Evolutionary conservation across 2,329 filamentous ascomycete species (phyloP).

Genomic region (Cladophialophora exuberans): DNA sequence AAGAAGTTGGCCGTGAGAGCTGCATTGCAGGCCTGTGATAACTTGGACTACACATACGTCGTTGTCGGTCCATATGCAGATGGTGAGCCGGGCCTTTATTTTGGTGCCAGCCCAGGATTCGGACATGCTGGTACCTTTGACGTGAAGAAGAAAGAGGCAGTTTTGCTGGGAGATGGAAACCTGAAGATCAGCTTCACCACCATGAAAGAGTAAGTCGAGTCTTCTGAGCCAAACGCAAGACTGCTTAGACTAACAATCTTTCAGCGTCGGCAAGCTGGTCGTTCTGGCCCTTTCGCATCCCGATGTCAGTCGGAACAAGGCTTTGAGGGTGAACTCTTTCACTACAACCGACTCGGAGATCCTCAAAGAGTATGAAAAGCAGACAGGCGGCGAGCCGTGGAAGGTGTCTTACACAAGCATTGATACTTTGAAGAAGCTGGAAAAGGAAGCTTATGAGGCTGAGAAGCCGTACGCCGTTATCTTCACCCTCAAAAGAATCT

Average conservation of each 20-base stretch:
- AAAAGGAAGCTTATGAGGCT: constrained; percentile 61
- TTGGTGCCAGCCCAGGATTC: constrained; percentile 43
- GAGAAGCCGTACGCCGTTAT: constrained; percentile 55
- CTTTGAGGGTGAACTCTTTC: constrained; percentile 71
- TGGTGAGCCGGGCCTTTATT: constrained; percentile 56
- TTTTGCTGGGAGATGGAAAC: constrained; percentile 64
- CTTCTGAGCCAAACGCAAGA: not conserved
- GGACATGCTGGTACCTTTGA: constrained; percentile 61
- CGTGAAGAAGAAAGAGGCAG: constrained; percentile 58
- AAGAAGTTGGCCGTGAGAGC: constrained; percentile 68
- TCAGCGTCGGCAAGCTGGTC: constrained; percentile 65
- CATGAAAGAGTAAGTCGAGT: constrained; percentile 64
- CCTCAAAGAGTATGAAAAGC: constrained; percentile 67
- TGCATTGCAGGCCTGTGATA: constrained; percentile 52
- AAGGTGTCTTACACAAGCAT: constrained; percentile 57
- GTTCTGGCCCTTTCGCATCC: constrained; percentile 64
- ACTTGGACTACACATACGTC: constrained; percentile 66
- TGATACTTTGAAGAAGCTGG: constrained; percentile 56
- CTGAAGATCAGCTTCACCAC: constrained; percentile 68
- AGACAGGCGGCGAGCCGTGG: constrained; percentile 61
- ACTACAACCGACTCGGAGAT: constrained; percentile 65
- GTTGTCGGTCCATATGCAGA: constrained; percentile 72
- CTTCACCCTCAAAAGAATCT: constrained; percentile 69
- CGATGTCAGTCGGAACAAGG: constrained; percentile 55
- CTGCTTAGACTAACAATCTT: not conserved